Percentiles rank a stretch among this genome's conserved stretches.
Evolutionary conservation across 495 filamentous ascomycete species (phyloP).

Genomic region (Aspergillus cavernicola): DNA sequence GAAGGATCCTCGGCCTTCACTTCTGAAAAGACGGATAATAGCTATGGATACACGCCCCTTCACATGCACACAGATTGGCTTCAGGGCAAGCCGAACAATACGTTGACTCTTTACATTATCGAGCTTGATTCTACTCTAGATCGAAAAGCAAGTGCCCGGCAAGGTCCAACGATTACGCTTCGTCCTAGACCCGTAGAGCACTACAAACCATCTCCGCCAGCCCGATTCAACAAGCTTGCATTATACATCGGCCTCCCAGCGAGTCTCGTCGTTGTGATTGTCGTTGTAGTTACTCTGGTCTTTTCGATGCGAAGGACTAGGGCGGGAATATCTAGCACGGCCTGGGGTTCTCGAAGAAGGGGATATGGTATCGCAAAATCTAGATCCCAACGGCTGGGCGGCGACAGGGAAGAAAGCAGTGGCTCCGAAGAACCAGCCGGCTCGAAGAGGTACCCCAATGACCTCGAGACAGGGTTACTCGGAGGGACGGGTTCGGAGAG

Average conservation of each 20-base stretch:
- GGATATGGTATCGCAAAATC: constrained; percentile 23
- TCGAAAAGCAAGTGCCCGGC: constrained; percentile 21
- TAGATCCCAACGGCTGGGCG: constrained; percentile 12
- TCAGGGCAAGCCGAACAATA: constrained; percentile 26
- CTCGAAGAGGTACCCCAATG: constrained; percentile 15
- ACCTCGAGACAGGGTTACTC: constrained; percentile 11
- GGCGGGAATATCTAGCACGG: constrained; percentile 13
- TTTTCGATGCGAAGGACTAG: constrained; percentile 26
- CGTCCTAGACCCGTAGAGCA: constrained; percentile 22
- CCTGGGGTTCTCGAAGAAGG: constrained; percentile 15
- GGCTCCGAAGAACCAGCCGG: constrained; percentile 1
- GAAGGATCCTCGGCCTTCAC: constrained; percentile 33
- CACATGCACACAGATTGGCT: constrained; percentile 34
- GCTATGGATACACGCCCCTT: constrained; percentile 33
- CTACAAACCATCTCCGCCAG: constrained; percentile 22
- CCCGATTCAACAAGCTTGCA: constrained; percentile 23
- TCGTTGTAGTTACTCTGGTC: constrained; percentile 20
- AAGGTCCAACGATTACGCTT: constrained; percentile 26
- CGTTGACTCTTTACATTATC: constrained; percentile 30
- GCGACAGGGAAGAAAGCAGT: background rate
- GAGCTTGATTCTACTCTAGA: constrained; percentile 24
- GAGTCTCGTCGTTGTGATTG: constrained; percentile 18
- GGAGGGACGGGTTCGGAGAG: constrained; percentile 8
- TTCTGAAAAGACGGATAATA: constrained; percentile 34
- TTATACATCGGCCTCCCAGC: constrained; percentile 25